Evolutionary conservation across 2,329 filamentous ascomycete species (phyloP).

Genomic region (Penicillium capsulatum): DNA sequence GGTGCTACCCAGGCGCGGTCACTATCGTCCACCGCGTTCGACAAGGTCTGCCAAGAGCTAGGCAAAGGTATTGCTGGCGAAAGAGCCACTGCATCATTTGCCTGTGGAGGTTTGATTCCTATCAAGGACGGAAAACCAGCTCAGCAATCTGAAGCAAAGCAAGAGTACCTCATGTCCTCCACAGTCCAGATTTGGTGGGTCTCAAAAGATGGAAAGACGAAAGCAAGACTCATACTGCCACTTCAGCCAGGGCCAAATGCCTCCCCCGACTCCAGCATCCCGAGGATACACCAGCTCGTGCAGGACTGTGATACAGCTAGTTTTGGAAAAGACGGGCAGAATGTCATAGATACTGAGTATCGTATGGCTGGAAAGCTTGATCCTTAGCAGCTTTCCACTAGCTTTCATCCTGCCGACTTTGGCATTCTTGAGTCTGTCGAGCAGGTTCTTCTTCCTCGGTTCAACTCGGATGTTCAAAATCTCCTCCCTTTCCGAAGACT

Average conservation of each 20-base stretch:
- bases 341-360: too few species aligned
- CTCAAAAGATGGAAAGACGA: background rate
- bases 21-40: background rate
- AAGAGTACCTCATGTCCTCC: too few species aligned
- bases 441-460: slow-evolving; percentile 44
- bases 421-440: slow-evolving; percentile 42
- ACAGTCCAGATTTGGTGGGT: background rate
- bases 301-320: too few species aligned
- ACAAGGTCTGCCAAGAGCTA: background rate
- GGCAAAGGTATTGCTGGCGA: slow-evolving; percentile 13
- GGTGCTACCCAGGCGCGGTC: background rate
- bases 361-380: too few species aligned
- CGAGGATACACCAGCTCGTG: slow-evolving; percentile 21
- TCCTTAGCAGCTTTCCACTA: too few species aligned
- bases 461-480: slow-evolving; percentile 3
- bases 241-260: background rate
- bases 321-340: too few species aligned
- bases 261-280: background rate
- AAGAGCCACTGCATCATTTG: slow-evolving; percentile 11
- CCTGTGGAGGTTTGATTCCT: slow-evolving; percentile 2
- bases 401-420: slow-evolving; percentile 50
- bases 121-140: background rate
- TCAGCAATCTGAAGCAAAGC: too few species aligned
- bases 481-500: slow-evolving; percentile 22
- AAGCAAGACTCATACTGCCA: background rate